Base-by-base conservation (phyloP, 345 rosid species). In the Camelina hispida region DNA sequence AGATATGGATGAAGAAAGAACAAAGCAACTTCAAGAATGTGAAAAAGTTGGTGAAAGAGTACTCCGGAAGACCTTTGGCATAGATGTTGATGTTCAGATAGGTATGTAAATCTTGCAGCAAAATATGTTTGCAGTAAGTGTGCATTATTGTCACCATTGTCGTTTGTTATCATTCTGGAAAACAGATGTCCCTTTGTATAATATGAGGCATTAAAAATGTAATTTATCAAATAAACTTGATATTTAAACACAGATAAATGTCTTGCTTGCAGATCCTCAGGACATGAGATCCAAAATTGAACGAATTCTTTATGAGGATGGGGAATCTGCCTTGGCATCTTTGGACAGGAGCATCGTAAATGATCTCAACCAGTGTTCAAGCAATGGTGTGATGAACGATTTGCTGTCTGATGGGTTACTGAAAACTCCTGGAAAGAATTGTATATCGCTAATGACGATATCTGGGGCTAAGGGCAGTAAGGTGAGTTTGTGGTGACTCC, bases 391-490 rank as follows among this genome's bases (percentile, higher is more conserved):
- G 64, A 85, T 92, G 74, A 81, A 78, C 48, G 89, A 89, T 30
- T 80, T 92, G 81, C 82, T 95, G 77, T 86, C 97, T 57, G 96
- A 90, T 62, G 97, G 96, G 53, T 73, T 92, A 74, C 66, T 90
- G 62, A 95, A 95, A 82, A 83, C 94, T 12, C 84, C 96, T 23
- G 96, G 89, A 68, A 86, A 75, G 79, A 95, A 95, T 77, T 92
- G 97, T 68, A 90, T 95, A 42, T 89, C 97, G 42, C 87, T 95
- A 50, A 95, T 95, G 99, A 95, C 99, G n/a, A 89, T 88, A 58
- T 87, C 97, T 76, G 99, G 99, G 58, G 99, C 99, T 72, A 95
- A 95, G 83, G 99, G 99, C 53, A 93, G 97, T 76, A 90, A 85
- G 94, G 99, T 95, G 80, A 76, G 81, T 74, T 79, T 76, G 78